Evolutionary conservation across 129 eudicot species (phyloP), one percentile per base, ranked within the genome.

Genomic region (Centella asiatica): DNA sequence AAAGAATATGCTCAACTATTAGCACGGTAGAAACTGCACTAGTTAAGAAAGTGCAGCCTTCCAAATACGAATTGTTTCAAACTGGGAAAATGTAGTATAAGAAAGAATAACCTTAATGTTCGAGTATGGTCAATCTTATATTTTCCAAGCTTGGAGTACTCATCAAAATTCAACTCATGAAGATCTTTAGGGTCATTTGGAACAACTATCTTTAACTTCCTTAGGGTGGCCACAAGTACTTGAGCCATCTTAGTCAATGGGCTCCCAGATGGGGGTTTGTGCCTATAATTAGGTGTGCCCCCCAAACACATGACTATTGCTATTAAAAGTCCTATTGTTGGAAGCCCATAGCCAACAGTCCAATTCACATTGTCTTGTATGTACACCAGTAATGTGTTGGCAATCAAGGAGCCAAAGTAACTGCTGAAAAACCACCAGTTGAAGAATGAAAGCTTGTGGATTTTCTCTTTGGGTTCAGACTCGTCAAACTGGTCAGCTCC

Each of bases 401-500:
- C 65, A 57, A 86, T 74, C 19, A 86, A 80, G 7, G 86, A 67
- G 18, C 95, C 95, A 57, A 82, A 60, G 62, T 82, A 82, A 52
- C 79, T 62, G 72, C 89, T 74, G 50, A 86, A 86, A 86, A 85
- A 77, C 95, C 95, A 85, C 95, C 95, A 85, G 54, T 85, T 85
- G 69, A 85, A 85, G 77, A 85, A 85, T 10, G 81, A 75, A 52
- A 81, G 83, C 75, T 81, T 85, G 46, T 78, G 85, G 57, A 49
- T 45, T 69, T 63, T 81, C 51, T 85, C 94, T 42, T 76, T 81
- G 4, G 88, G 85, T 63, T 81, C 83, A 31, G 62, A 75, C 25
- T 80, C 87, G 22, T 84, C 93, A 4, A 84, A 84, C 44, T 84
- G 94, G 54, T 81, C 88, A 0, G 29, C 94, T 8, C 94, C 94